Percentiles rank a stretch among this genome's conserved stretches.
phyloP scores from a whole-genome alignment of 139 green algal species.

The Zygnema cylindricum region DNA sequence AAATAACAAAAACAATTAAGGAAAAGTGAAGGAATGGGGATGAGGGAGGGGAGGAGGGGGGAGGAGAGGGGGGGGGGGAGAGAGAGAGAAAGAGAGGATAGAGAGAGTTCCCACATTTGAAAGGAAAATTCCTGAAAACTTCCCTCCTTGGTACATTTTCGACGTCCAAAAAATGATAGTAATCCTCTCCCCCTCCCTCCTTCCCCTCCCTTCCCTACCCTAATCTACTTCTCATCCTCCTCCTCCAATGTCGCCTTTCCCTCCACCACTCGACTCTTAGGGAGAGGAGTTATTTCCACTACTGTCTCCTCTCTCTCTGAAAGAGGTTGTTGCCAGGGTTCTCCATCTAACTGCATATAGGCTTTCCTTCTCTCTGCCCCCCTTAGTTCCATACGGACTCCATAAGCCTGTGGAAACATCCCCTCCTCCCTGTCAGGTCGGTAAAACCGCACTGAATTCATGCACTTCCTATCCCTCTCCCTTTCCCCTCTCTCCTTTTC shows the following conservation, averaged over 20 bases:
- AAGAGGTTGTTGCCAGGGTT: constrained; percentile 57
- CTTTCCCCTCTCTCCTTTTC: background rate
- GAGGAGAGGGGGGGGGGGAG: background rate
- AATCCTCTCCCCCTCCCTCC: too few relatives aligned
- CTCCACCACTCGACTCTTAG: background rate
- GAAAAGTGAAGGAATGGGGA: too few relatives aligned
- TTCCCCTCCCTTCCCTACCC: too few relatives aligned
- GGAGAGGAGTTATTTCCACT: background rate
- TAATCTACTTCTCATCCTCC: too few relatives aligned
- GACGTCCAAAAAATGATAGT: too few relatives aligned
- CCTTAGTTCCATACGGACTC: constrained; percentile 15
- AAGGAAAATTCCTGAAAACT: background rate
- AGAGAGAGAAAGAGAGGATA: background rate
- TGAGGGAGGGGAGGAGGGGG: too few relatives aligned
- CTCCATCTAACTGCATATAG: constrained; percentile 53
- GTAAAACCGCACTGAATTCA: too few relatives aligned
- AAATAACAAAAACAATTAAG: too few relatives aligned
- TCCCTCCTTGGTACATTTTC: background rate
- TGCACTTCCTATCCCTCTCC: background rate
- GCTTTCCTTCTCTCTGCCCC: constrained; percentile 12
- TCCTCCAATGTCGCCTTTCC: too few relatives aligned
- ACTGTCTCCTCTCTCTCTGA: background rate
- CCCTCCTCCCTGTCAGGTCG: too few relatives aligned
- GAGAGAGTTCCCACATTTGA: background rate
- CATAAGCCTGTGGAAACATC: too few relatives aligned